These are phyloP conservation scores for Apiospora arundinis DNA, from an alignment of 2,329 filamentous ascomycete genomes.

Conservation along the genomic window DNA sequence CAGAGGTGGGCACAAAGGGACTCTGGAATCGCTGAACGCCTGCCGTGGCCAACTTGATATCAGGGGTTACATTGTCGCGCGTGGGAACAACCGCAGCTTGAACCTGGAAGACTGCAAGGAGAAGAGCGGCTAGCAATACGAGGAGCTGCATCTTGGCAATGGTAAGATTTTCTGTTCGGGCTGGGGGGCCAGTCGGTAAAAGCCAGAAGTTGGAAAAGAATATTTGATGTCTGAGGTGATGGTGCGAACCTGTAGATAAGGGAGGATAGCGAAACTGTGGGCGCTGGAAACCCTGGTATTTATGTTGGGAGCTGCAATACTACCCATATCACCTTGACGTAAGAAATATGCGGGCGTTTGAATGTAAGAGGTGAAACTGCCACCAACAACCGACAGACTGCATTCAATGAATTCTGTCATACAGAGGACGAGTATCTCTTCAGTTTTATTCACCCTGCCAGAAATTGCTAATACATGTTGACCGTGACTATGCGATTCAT, in stretches of 20 bases:
- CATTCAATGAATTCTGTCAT: background rate
- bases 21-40: background rate
- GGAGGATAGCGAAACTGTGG: background rate
- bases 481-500: too few species aligned
- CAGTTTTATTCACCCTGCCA: too few species aligned
- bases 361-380: background rate
- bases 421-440: background rate
- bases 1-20: background rate
- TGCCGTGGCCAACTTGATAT: background rate
- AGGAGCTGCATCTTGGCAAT: background rate
- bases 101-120: background rate
- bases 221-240: too few species aligned
- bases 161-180: background rate
- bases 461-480: too few species aligned
- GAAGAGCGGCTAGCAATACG: background rate
- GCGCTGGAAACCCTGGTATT: background rate
- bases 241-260: background rate
- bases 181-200: too few species aligned
- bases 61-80: background rate
- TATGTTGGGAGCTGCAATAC: background rate
- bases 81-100: background rate
- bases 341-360: background rate
- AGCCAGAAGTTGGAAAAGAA: too few species aligned
- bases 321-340: background rate
- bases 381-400: background rate